These are phyloP conservation scores for Exophiala oligosperma DNA, from an alignment of 2,329 filamentous ascomycete genomes.

Conservation along the genomic window DNA sequence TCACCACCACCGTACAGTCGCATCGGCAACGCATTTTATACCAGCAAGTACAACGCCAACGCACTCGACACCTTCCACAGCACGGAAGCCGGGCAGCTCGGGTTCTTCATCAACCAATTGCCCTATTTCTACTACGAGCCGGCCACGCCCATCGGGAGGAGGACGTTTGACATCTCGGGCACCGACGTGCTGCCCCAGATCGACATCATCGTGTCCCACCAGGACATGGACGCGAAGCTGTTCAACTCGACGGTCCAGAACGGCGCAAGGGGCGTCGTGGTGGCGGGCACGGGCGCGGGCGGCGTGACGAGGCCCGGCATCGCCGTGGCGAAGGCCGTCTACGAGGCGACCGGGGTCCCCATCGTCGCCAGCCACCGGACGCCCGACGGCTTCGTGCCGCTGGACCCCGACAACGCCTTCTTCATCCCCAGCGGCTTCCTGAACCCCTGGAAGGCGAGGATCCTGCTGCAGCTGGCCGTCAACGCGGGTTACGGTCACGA, in stretches of 20 bases:
- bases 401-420: not conserved
- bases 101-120: slow-evolving; percentile 58
- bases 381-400: not conserved
- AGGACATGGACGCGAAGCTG: not conserved
- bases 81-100: slow-evolving; percentile 58
- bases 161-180: not conserved
- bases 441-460: not conserved
- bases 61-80: slow-evolving; percentile 63
- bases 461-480: not conserved
- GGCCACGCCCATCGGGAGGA: slow-evolving; percentile 48
- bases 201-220: not conserved
- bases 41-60: slow-evolving; percentile 64
- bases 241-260: not conserved
- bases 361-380: not conserved
- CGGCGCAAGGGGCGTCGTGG: not conserved
- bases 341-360: not conserved
- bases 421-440: not conserved
- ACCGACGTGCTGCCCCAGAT: not conserved
- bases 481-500: no score
- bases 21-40: slow-evolving; percentile 59
- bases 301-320: not conserved
- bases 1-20: slow-evolving; percentile 33
- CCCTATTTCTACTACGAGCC: slow-evolving; percentile 63
- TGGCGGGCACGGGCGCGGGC: not conserved
- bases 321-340: not conserved